phyloP scores from a whole-genome alignment of 768 basidiomycete species.

The Auricularia cornea region DNA sequence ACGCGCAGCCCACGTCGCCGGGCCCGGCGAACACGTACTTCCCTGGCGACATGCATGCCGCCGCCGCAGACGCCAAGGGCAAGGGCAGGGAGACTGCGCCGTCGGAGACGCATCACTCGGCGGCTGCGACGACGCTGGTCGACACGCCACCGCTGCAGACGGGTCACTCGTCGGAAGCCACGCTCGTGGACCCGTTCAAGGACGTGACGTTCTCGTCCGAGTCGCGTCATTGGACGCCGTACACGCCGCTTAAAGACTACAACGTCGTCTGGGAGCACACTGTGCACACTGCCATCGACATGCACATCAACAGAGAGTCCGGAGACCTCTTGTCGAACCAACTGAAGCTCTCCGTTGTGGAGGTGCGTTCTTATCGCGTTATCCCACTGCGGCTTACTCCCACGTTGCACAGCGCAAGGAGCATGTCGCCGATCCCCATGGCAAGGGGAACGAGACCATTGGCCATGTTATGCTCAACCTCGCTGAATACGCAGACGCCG shows the following conservation, averaged over 20 bases:
- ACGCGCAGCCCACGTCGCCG: not conserved
- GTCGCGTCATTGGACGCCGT: conserved; percentile 54
- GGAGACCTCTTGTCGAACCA: conserved; percentile 44
- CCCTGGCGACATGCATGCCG: conserved; percentile 31
- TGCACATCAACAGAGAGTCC: conserved; percentile 48
- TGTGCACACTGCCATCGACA: conserved; percentile 49
- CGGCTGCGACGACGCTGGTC: not conserved
- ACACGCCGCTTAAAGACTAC: conserved; percentile 54
- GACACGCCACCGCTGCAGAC: not conserved
- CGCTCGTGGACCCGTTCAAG: not conserved
- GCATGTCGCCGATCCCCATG: conserved; percentile 38
- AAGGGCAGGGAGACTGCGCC: conserved; percentile 6
- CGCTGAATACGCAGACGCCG: conserved; percentile 60
- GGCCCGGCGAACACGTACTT: conserved; percentile 4
- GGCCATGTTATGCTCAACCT: conserved; percentile 64
- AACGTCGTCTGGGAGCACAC: conserved; percentile 53
- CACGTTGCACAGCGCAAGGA: not conserved
- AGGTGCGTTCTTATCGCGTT: conserved; percentile 24
- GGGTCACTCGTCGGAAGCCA: not conserved
- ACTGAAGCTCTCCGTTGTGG: conserved; percentile 59
- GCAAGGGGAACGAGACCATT: conserved; percentile 26
- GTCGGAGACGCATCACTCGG: not conserved
- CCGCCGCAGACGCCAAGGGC: conserved; percentile 9
- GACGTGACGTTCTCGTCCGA: conserved; percentile 18
- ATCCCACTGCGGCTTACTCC: not conserved